Conservation (phyloP, 1,139 yeast genomes). For the Candida sanyaensis region DNA sequence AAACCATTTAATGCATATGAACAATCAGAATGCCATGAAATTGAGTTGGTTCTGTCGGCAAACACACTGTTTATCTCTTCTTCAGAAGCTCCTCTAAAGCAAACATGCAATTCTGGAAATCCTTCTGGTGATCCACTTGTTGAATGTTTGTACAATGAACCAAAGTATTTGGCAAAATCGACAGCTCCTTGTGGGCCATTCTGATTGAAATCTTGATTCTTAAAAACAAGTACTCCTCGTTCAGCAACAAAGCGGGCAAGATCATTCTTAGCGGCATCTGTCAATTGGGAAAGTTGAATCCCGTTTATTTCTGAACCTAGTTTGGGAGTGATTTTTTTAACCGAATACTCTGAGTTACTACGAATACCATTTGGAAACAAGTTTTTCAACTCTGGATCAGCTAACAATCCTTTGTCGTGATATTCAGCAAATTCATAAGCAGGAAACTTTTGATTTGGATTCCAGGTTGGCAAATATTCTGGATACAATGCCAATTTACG, state of each 20-base stretch:
- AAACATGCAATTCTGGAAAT: slow-evolving; percentile 37
- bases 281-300: slow-evolving; percentile 28
- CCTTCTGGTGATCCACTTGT: slow-evolving; percentile 42
- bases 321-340: slow-evolving; percentile 25
- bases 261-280: slow-evolving; percentile 34
- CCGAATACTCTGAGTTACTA: slow-evolving; percentile 3
- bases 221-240: slow-evolving; percentile 42
- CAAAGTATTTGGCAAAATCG: slow-evolving; percentile 34
- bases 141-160: slow-evolving; percentile 42
- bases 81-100: slow-evolving; percentile 29
- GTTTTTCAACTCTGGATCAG: slow-evolving; percentile 18
- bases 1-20: slow-evolving; percentile 43
- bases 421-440: slow-evolving; percentile 24
- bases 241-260: slow-evolving; percentile 41
- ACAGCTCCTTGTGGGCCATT: slow-evolving; percentile 34
- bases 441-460: slow-evolving; percentile 26
- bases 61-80: slow-evolving; percentile 27
- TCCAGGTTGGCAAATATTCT: slow-evolving; percentile 32
- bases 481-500: slow-evolving; percentile 21
- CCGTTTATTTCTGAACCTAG: slow-evolving; percentile 28
- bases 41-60: slow-evolving; percentile 25
- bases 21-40: slow-evolving; percentile 45
- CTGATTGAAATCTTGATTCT: slow-evolving; percentile 37
- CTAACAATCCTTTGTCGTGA: slow-evolving; percentile 25
- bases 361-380: slow-evolving; percentile 16